These are phyloP conservation scores for Hygrocybe punicea DNA, from an alignment of 768 basidiomycete species.

Conservation along the genomic window DNA sequence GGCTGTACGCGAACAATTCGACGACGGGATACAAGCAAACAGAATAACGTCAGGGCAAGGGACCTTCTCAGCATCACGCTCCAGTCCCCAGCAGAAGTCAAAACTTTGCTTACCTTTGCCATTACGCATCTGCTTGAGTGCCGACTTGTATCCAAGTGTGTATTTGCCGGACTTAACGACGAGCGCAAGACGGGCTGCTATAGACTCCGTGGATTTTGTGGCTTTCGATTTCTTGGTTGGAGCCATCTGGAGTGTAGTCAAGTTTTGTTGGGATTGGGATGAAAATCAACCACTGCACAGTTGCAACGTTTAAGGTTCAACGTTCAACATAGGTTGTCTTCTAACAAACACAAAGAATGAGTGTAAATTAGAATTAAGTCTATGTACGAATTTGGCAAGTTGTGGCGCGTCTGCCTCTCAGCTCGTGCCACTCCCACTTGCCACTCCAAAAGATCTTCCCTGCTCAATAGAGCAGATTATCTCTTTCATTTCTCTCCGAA, in stretches of 20 bases:
- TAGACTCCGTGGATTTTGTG: slow-evolving; percentile 89
- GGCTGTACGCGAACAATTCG: slow-evolving; percentile 47
- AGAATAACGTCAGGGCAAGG: slow-evolving; percentile 63
- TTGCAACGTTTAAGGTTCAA: slow-evolving; percentile 1
- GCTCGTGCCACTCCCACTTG: too few species aligned
- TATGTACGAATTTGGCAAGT: too few species aligned
- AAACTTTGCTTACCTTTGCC: slow-evolving; percentile 81
- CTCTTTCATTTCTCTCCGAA: too few species aligned
- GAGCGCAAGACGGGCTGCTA: slow-evolving; percentile 86
- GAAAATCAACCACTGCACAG: too few species aligned
- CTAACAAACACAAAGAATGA: too few species aligned
- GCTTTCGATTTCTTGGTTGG: slow-evolving; percentile 95
- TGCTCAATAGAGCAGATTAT: too few species aligned
- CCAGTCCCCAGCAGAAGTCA: slow-evolving; percentile 78
- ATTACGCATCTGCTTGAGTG: slow-evolving; percentile 95
- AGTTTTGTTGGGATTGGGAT: too few species aligned
- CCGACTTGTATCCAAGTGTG: slow-evolving; percentile 95
- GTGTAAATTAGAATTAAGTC: too few species aligned
- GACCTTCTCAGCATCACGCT: slow-evolving; percentile 99
- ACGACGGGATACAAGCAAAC: neutral
- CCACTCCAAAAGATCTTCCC: too few species aligned
- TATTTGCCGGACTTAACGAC: slow-evolving; percentile 99
- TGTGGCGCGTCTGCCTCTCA: too few species aligned
- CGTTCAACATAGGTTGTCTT: too few species aligned
- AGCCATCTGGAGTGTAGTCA: slow-evolving; percentile 60